A percentile compares a stretch with the other conserved stretches of the same genome.
These are phyloP conservation scores for Pseudogymnoascus sp. DNA, from an alignment of 2,329 filamentous ascomycete species.

Conservation along the genomic window DNA sequence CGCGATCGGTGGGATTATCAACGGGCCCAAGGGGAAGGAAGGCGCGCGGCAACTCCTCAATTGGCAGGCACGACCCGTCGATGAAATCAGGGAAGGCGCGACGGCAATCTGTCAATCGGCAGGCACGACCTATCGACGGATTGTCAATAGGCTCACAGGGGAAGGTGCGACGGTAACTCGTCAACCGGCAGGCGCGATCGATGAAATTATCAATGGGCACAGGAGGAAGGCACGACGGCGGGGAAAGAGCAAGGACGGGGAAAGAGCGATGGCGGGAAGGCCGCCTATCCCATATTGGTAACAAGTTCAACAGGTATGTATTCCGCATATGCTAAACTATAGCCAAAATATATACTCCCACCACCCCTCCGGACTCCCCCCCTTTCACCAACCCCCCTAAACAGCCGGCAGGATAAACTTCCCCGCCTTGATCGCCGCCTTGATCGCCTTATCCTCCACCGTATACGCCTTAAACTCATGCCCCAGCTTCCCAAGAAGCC, in stretches of 20 bases:
- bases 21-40: too few relatives aligned
- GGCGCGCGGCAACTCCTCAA: too few relatives aligned
- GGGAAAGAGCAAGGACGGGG: too few relatives aligned
- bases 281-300: neutral
- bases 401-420: slow-evolving; percentile 12
- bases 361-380: neutral
- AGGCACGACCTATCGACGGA: neutral
- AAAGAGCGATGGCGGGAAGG: neutral
- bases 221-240: neutral
- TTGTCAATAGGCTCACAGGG: neutral
- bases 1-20: too few relatives aligned
- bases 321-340: neutral
- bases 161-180: neutral
- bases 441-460: slow-evolving; percentile 12
- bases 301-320: neutral
- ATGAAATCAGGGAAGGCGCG: neutral
- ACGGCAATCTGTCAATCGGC: neutral
- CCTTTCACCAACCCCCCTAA: neutral
- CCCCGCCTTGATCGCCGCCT: slow-evolving; percentile 13
- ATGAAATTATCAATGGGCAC: neutral
- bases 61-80: neutral
- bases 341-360: neutral
- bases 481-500: slow-evolving; percentile 12
- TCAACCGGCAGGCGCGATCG: neutral
- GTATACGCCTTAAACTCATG: neutral